Evolutionary conservation across 192 early-diverging fungal genomes (phyloP), one percentile per base, ranked within the genome.

Genomic region (Bifiguratus adelaidae): DNA sequence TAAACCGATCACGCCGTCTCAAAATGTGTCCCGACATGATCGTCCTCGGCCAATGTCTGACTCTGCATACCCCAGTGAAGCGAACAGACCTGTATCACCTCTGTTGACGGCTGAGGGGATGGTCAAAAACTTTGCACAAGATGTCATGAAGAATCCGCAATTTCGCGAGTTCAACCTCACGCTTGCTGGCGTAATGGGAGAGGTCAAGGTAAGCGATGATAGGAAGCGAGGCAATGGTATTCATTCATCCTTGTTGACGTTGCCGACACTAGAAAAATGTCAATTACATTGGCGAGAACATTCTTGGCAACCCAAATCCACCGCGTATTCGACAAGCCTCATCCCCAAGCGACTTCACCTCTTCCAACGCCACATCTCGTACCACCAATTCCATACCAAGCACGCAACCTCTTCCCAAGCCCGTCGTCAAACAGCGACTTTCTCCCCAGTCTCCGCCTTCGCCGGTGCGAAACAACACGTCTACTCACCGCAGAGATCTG

Each of bases 121-220:
- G 11, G 43, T 64, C 28, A 44, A 49, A 3, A 57, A 44, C 20
- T 21, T 74, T 15, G 74, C 75, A 2, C 65, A 72, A 48, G 67
- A 73, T 42, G 70, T 78, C 16, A 49, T 78, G 50, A 68, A 78
- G 37, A 77, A 56, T 35, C 65, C 65, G 29, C 63, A 67, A 53
- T 63, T 70, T 3, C 49, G 61, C 0, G 68, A 62, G 7, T n/a
- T 78, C 7, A 78, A 78, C 47, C 71, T 72, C 34, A 70, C 76
- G 8, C 62, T 78, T 46, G 50, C 55, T 38, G 60, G 63, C 41
- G 56, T 71, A 20, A 67, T 61, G 49, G 62, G 56, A 7, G 55
- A 53, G 33, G 62, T 65, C 2, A 63, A 71, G 56, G 65, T 67
- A 48, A 34, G 34, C 7, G 18, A 16, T 22, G 8, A 30, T 29